Evolutionary conservation across 805 yeast species (phyloP), one percentile per base, ranked within the genome.

Genomic region (Starmerella potacharoeniae): DNA sequence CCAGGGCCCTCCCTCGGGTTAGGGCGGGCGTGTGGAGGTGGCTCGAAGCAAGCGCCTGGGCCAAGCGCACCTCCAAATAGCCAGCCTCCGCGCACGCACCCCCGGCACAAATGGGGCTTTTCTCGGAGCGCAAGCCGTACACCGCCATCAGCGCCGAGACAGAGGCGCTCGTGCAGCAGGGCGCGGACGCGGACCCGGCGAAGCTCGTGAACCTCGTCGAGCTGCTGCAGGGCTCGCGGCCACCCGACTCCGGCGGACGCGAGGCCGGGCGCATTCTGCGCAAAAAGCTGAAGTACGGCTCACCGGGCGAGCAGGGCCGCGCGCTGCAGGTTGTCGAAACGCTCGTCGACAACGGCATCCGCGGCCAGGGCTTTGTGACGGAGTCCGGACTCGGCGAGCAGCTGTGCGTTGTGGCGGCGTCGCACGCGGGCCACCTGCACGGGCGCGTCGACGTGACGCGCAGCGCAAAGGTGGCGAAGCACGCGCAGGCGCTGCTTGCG

Each of bases 221-320:
- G 48, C 74, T 81, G 30, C 76, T 79, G 52, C 68, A 66, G 49
- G 60, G 73, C 31, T 73, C 74, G 36, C 34, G 47, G 33, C 64
- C 68, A 7, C 35, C 49, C 16, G 46, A 37, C 10, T 55, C 69
- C 11, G 75, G 82, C 6, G 73, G 82, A 50, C 68, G 74, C 36
- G 99, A 93, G 67, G 91, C 95, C 1, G 97, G 97, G 0, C 75
- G 97, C 44, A 95, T 96, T 0, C 71, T 93, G 28, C 77, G 98
- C 51, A 93, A 93, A 74, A 81, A 82, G 64, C 71, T 93, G 65
- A 93, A 95, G 70, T 85, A 91, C 65, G 97, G 97, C n/a, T 65
- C 75, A 2, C 66, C 69, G 5, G 69, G 72, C 17, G 84, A 83
- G 60, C 95, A 86, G 66, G 62, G 77, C 52, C 78, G 86, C 47